These are phyloP conservation scores for Hypoxylon sp. DNA, from an alignment of 2,329 filamentous ascomycete species.

Conservation along the genomic window DNA sequence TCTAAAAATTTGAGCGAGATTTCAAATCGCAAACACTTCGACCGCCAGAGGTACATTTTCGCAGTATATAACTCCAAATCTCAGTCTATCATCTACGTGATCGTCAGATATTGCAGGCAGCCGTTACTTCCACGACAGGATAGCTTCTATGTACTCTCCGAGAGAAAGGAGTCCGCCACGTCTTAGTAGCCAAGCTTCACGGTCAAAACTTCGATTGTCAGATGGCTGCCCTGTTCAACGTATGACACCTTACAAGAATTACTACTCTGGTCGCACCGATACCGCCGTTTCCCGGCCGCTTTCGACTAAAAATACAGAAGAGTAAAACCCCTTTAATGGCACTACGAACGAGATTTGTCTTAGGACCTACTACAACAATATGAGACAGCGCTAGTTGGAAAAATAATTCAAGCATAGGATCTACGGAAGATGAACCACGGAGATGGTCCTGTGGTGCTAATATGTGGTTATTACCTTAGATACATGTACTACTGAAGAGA, in stretches of 20 bases:
- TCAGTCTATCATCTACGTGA: slow-evolving; percentile 14
- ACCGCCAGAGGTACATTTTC: neutral
- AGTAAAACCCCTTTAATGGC: neutral
- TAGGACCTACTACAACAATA: neutral
- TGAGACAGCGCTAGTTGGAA: neutral
- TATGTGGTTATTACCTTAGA: slow-evolving; percentile 3
- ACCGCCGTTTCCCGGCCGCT: slow-evolving; percentile 24
- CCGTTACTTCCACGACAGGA: slow-evolving; percentile 41
- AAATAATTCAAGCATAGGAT: neutral
- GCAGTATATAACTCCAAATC: slow-evolving; percentile 15
- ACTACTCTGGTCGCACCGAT: slow-evolving; percentile 34
- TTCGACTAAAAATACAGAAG: neutral
- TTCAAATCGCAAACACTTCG: neutral
- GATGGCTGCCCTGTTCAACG: slow-evolving; percentile 34
- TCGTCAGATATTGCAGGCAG: slow-evolving; percentile 35
- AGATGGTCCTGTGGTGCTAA: slow-evolving; percentile 4
- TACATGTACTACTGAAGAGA: neutral
- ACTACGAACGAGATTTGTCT: neutral
- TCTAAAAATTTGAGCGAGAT: neutral
- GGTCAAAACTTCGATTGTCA: slow-evolving; percentile 20
- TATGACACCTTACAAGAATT: slow-evolving; percentile 31
- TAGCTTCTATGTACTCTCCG: slow-evolving; percentile 5
- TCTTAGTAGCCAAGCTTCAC: slow-evolving; percentile 17
- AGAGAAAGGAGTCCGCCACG: slow-evolving; percentile 1
- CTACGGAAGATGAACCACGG: neutral